phyloP scores from a whole-genome alignment of 2,329 filamentous ascomycete genomes.

The Pestalotiopsis sp. region DNA sequence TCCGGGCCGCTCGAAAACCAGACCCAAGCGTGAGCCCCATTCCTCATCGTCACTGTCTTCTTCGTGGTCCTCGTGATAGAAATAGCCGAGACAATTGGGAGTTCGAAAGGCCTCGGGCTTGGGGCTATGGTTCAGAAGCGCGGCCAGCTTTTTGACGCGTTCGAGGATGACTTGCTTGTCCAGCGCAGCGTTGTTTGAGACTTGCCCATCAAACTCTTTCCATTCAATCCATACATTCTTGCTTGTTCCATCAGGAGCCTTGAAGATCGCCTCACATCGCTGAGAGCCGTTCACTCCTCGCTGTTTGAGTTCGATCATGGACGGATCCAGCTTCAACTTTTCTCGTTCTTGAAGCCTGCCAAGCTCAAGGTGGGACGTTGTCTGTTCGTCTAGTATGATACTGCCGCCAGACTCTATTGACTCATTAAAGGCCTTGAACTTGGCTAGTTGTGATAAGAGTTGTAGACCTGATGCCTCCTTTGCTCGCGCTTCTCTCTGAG shows the following conservation, averaged over 20 bases:
- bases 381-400: slow-evolving; percentile 36
- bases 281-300: slow-evolving; percentile 28
- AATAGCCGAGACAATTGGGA: slow-evolving; percentile 54
- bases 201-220: slow-evolving; percentile 48
- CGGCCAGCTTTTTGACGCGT: slow-evolving; percentile 49
- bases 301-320: slow-evolving; percentile 36
- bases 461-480: slow-evolving; percentile 42
- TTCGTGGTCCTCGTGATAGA: slow-evolving; percentile 40
- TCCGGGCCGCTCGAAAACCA: slow-evolving; percentile 54
- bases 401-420: slow-evolving; percentile 40
- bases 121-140: slow-evolving; percentile 47
- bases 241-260: slow-evolving; percentile 31
- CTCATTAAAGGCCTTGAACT: slow-evolving; percentile 55
- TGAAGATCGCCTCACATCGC: slow-evolving; percentile 43
- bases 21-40: slow-evolving; percentile 48
- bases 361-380: slow-evolving; percentile 41
- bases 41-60: slow-evolving; percentile 39
- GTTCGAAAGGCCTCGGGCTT: slow-evolving; percentile 53
- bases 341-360: slow-evolving; percentile 34
- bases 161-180: slow-evolving; percentile 45
- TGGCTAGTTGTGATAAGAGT: slow-evolving; percentile 46
- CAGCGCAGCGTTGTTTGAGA: slow-evolving; percentile 35
- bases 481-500: slow-evolving; percentile 30
- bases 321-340: slow-evolving; percentile 36
- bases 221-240: slow-evolving; percentile 52